Evolutionary conservation across 2,329 filamentous ascomycete species (phyloP).

Genomic region (Aspergillus sp.): DNA sequence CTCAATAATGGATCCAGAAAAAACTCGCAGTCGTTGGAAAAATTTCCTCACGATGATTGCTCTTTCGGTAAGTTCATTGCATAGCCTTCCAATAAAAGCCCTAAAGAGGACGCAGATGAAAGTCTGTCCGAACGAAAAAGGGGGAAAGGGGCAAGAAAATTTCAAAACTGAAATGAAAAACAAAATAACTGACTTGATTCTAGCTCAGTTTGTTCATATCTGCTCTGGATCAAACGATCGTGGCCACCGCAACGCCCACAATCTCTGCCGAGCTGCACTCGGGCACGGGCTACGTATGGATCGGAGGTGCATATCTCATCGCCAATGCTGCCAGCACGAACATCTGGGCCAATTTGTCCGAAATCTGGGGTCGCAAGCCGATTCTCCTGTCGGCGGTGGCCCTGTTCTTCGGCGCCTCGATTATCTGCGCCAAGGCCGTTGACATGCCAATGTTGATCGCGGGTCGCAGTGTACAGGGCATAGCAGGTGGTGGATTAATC

Average conservation of each 20-base stretch:
- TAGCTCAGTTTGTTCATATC: slow-evolving; percentile 24
- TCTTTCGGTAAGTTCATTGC: slow-evolving; percentile 13
- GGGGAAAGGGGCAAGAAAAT: background rate
- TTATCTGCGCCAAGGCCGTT: slow-evolving; percentile 50
- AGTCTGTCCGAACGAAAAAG: background rate
- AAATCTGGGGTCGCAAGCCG: slow-evolving; percentile 36
- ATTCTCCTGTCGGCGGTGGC: slow-evolving; percentile 51
- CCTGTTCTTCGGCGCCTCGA: slow-evolving; percentile 51
- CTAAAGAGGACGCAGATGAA: background rate
- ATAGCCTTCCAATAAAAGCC: background rate
- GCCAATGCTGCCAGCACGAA: slow-evolving; percentile 66
- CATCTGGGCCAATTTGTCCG: slow-evolving; percentile 63
- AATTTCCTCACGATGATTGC: slow-evolving; percentile 18
- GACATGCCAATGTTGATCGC: slow-evolving; percentile 55
- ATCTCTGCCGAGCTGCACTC: slow-evolving; percentile 64
- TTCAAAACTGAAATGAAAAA: background rate
- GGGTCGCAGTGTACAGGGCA: slow-evolving; percentile 54
- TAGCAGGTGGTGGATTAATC: slow-evolving; percentile 54
- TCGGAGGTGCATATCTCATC: slow-evolving; percentile 71
- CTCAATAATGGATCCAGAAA: background rate
- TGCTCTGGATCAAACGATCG: slow-evolving; percentile 52
- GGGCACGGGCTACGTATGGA: slow-evolving; percentile 72
- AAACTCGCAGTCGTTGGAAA: slow-evolving; percentile 16
- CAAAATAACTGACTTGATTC: background rate
- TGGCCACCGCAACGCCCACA: slow-evolving; percentile 62